phyloP scores from a whole-genome alignment of 768 basidiomycete species.

The Symmetrospora coprosmae region DNA sequence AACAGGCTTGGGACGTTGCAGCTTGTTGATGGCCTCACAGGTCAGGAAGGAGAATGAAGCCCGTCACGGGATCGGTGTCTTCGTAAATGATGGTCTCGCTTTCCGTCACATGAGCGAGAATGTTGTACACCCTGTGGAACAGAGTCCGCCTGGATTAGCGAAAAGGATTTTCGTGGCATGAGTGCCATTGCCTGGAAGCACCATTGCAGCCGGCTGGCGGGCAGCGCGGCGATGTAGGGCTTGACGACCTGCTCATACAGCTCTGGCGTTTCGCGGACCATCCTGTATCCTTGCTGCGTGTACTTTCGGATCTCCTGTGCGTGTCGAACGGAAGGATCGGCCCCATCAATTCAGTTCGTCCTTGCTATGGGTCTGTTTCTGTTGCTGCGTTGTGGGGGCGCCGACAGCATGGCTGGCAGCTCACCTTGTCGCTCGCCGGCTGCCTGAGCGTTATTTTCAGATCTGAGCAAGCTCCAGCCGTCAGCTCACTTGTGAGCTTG shows the following conservation, averaged over 20 bases:
- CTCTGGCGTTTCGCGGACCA: conserved; percentile 71
- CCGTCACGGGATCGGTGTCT: conserved; percentile 41
- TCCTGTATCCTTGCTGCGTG: conserved; percentile 52
- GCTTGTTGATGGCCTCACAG: conserved; percentile 43
- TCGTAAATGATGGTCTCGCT: conserved; percentile 56
- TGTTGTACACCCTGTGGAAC: conserved; percentile 60
- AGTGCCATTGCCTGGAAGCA: background rate
- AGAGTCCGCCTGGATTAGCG: background rate
- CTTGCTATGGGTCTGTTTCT: too few relatives aligned
- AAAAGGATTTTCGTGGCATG: background rate
- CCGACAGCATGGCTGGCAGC: background rate
- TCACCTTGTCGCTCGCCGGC: conserved; percentile 58
- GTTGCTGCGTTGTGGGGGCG: too few relatives aligned
- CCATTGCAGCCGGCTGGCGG: conserved; percentile 40
- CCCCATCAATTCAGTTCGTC: too few relatives aligned
- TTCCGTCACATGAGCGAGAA: conserved; percentile 63
- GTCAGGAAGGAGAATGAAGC: conserved; percentile 76
- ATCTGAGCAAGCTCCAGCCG: too few relatives aligned
- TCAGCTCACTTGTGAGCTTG: too few relatives aligned
- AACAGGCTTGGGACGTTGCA: too few relatives aligned
- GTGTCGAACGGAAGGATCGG: background rate
- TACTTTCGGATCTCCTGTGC: conserved; percentile 67
- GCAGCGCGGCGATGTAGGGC: conserved; percentile 66
- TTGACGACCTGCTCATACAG: conserved; percentile 56
- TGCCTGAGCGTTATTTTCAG: conserved; percentile 70